A percentile compares a stretch with the other conserved stretches of the same genome.
phyloP scores from a whole-genome alignment of 768 basidiomycete genomes.

The Termitomyces sp. region DNA sequence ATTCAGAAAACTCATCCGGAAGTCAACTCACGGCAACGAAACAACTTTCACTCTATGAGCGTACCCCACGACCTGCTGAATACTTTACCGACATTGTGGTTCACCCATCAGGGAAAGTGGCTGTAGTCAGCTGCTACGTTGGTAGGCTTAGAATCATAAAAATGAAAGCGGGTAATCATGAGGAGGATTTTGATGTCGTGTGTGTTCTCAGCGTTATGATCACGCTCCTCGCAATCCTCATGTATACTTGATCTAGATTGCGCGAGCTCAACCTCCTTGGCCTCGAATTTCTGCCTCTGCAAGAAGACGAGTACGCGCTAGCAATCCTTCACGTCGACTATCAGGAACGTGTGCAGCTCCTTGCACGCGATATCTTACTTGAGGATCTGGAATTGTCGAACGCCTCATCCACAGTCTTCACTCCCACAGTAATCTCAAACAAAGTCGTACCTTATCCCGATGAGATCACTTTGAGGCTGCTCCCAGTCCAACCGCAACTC shows the following conservation, averaged over 20 bases:
- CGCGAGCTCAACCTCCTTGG: constrained; percentile 68
- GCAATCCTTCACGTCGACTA: constrained; percentile 70
- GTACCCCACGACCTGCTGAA: constrained; percentile 57
- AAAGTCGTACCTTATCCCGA: constrained; percentile 42
- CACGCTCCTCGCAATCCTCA: background rate
- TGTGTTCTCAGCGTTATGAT: constrained; percentile 30
- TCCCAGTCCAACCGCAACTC: constrained; percentile 33
- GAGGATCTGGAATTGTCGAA: constrained; percentile 48
- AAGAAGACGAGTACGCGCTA: constrained; percentile 43
- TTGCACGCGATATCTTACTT: constrained; percentile 52
- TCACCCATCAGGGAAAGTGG: constrained; percentile 58
- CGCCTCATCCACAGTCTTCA: constrained; percentile 43
- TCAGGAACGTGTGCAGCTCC: constrained; percentile 56
- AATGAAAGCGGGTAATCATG: constrained; percentile 51
- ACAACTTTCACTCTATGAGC: constrained; percentile 52
- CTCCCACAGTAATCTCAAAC: constrained; percentile 48
- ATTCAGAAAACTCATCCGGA: constrained; percentile 32
- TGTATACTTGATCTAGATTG: constrained; percentile 35
- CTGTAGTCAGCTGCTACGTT: constrained; percentile 60
- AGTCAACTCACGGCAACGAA: constrained; percentile 36
- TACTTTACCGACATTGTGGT: constrained; percentile 68
- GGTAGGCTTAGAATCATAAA: constrained; percentile 66
- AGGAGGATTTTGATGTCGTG: constrained; percentile 62
- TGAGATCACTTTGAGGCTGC: constrained; percentile 36
- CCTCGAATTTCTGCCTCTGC: constrained; percentile 54